Base-by-base conservation (phyloP, 805 yeast species). In the Deakozyma indianensis region DNA sequence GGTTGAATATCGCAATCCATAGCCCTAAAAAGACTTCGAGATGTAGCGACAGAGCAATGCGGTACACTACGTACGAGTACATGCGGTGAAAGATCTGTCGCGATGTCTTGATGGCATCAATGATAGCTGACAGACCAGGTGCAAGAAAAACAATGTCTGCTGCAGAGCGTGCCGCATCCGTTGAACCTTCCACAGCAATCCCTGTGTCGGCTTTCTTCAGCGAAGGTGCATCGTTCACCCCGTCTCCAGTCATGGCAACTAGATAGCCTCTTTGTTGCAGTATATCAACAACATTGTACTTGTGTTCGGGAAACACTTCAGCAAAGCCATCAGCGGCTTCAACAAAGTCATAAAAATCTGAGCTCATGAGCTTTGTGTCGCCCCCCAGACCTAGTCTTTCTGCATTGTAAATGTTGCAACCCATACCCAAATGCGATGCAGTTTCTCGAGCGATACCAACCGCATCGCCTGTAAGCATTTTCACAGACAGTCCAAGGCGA, bases 401-500 rank as follows among this genome's bases (percentile, higher is more conserved):
- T 62, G 96, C 96, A 68, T 87, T 87, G 76, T 84, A 87, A 63
- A 87, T 86, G 82, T 85, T 85, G 59, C 94, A 83, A 72, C 96
- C 96, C 59, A 87, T 74, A 68, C 96, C 96, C 68, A 87, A 78
- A 77, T 87, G 96, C 72, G 95, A 83, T 73, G 95, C 85, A 66
- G 96, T 87, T 75, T 87, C 96, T 78, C 86, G 83, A 63, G 96
- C 96, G 72, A 87, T 87, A 78, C 95, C 96, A 64, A 87, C 95
- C 68, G 96, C 96, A 74, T 87, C 96, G 80, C 96, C 96, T 72
- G 96, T 87, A 68, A 87, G 80, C 96, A 87, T 87, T 82, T 87
- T 87, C 60, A 87, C 92, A 72, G 92, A 80, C 65, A 87, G 77
- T 78, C 96, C 96, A 63, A 87, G 78, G 57, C 71, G 63, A 73